Base-by-base conservation (phyloP, 2,329 filamentous ascomycete species). In the Pleomassaria siparia region DNA sequence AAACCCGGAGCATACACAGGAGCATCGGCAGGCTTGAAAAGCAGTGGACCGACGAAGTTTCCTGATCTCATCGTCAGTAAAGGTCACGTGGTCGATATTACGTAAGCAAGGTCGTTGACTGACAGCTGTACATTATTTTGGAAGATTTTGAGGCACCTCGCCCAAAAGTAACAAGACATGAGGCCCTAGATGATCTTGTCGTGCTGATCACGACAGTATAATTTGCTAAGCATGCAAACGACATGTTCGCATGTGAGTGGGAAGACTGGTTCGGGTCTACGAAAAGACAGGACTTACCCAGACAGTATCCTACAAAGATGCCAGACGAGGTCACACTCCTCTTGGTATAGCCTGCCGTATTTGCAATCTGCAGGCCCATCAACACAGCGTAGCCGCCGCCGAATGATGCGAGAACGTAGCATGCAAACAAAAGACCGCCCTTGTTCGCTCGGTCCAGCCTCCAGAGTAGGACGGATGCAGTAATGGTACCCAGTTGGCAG, bases 331-430 rank as follows among this genome's bases (percentile, higher is more conserved):
- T 73, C 1, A 80, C 64, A 1, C 74, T 73, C 1, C 76, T 66
- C 60, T 80, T 80, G 0, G 78, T 80, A 43, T 80, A 80, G 1
- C 78, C 78, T 0, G 78, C 76, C 10, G 74, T 79, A 50, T 80
- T 80, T 21, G 77, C 76, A 33, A 77, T 72, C 37, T 74, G 71
- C 5, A 79, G 57, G 0, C 75, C 75, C 70, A 82, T 78, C 0
- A 79, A 58, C 5, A 80, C 74, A 1, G 74, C 77, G 49, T 81
- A 81, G 0, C 71, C 74, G 1, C 71, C 76, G 5, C 72, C 72
- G 29, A 70, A 69, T 7, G 72, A 74, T 1, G 77, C 72, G 8
- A 81, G 61, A 36, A 80, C 79, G 40, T 75, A 76, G 9, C 71
- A 71, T 0, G 72, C 79, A 50, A 80, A 80, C 0, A 81, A 60